Base-by-base conservation (phyloP, 352 stramenopile species). In the Phytophthora pinifolia region DNA sequence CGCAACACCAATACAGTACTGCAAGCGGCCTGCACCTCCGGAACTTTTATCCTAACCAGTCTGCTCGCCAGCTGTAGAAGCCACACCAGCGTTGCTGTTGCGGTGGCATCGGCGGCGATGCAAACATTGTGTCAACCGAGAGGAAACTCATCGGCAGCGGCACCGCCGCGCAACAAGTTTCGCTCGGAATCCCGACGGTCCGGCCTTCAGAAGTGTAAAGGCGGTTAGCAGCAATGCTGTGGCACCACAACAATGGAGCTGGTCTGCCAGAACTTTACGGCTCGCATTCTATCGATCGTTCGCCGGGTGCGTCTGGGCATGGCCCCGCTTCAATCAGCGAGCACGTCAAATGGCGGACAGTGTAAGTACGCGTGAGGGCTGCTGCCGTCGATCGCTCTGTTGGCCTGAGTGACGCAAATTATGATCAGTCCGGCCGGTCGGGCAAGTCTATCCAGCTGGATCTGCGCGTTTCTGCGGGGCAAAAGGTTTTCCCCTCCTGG, bases 401-500 rank as follows among this genome's bases (percentile, higher is more conserved):
- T 54, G n/a, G n/a, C n/a, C n/a, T n/a, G 30, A 56, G 44, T 56
- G 58, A 46, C 34, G 15, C 33, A 51, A 61, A 46, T 18, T 54
- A 50, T 51, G 58, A 65, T 65, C 58, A 61, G 57, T 63, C 47
- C 42, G 35, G 25, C 9, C 8, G 27, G 53, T 63, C 47, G 34
- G 35, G 15, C 9, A 14, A 17, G 53, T 22, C 35, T 42, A 37
- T 53, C 53, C 36, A 45, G 41, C 18, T 10, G 44, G 22, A 27
- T 6, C 3, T 27, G 53, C 41, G 62, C 62, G 62, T 70, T 67
- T 72, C 54, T 72, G 22, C 25, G 37, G 33, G 25, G 14, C 29
- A 44, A 45, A 57, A 46, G 39, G 59, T 63, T 70, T 70, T 70
- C 55, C 65, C 46, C 46, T 36, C 64, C 64, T 35, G 37, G 54